A percentile compares a stretch with the other conserved stretches of the same genome.
Conservation (phyloP, 2,329 filamentous ascomycete genomes). For the Fusarium marasasianum region DNA sequence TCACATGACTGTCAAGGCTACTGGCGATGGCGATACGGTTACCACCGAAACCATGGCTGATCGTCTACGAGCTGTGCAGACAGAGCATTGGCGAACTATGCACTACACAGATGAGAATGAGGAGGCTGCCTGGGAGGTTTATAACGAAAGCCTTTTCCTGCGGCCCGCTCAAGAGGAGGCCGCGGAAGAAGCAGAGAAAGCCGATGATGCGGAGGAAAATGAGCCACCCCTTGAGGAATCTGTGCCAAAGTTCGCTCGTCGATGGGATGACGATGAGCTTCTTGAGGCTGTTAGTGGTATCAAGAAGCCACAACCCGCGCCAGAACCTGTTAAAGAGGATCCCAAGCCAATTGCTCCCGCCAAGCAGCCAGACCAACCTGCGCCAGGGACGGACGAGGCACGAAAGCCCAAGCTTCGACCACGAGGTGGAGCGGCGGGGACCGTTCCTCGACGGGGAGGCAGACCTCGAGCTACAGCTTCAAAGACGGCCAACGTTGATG, state of each 20-base stretch:
- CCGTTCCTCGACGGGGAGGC: constrained; percentile 42
- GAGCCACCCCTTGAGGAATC: constrained; percentile 45
- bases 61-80: constrained; percentile 80
- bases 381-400: constrained; percentile 39
- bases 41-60: constrained; percentile 77
- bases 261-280: constrained; percentile 56
- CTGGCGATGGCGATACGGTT: constrained; percentile 71
- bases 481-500: constrained; percentile 24
- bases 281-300: constrained; percentile 59
- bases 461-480: constrained; percentile 39
- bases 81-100: constrained; percentile 83
- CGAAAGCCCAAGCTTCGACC: constrained; percentile 42
- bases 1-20: constrained; percentile 86
- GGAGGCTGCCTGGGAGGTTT: constrained; percentile 78
- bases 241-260: constrained; percentile 52
- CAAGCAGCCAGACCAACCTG: constrained; percentile 24
- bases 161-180: constrained; percentile 27
- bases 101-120: constrained; percentile 85
- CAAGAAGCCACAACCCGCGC: constrained; percentile 49
- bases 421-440: constrained; percentile 38
- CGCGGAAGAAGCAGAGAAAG: constrained; percentile 25
- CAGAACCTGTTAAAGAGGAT: constrained; percentile 43
- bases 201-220: constrained; percentile 28
- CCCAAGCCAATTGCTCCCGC: constrained; percentile 34
- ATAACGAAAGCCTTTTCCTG: constrained; percentile 73